Evolutionary conservation across 768 basidiomycete species (phyloP).

Genomic region (Gymnopilus dilepis): DNA sequence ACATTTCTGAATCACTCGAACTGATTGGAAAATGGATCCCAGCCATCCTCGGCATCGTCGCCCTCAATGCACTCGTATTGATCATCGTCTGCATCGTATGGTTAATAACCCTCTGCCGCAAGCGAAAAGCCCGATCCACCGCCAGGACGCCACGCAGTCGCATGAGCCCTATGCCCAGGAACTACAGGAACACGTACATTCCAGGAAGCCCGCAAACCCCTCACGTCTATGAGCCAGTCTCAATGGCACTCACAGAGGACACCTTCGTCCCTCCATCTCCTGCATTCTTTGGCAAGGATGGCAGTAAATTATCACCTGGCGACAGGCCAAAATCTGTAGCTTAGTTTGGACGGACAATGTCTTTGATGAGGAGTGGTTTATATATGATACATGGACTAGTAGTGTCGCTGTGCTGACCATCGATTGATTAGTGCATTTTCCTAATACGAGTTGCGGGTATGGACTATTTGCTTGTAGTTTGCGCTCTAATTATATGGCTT

Average conservation of each 20-base stretch:
- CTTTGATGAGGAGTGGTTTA: not conserved
- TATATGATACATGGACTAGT: constrained; percentile 11
- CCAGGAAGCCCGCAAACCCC: constrained; percentile 33
- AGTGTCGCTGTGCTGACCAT: constrained; percentile 22
- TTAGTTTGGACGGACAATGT: constrained; percentile 24
- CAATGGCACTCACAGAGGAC: constrained; percentile 65
- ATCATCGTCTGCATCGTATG: constrained; percentile 60
- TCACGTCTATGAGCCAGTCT: constrained; percentile 76
- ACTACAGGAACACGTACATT: constrained; percentile 40
- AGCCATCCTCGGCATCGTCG: constrained; percentile 76
- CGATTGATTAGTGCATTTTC: constrained; percentile 15
- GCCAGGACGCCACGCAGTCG: constrained; percentile 31
- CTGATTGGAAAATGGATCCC: constrained; percentile 71
- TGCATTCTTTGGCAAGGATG: constrained; percentile 49
- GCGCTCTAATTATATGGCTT: constrained; percentile 23
- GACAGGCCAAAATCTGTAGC: constrained; percentile 53
- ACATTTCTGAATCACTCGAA: constrained; percentile 63
- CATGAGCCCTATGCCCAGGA: constrained; percentile 38
- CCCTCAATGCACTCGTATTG: constrained; percentile 76
- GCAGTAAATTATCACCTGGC: constrained; percentile 32
- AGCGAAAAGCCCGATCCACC: constrained; percentile 39
- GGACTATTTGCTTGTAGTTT: constrained; percentile 20
- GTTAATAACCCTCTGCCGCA: constrained; percentile 57
- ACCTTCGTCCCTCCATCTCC: constrained; percentile 66
- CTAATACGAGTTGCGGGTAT: constrained; percentile 23